Conservation (phyloP, 306 rosid species). For the Trichosanthes truncata region DNA sequence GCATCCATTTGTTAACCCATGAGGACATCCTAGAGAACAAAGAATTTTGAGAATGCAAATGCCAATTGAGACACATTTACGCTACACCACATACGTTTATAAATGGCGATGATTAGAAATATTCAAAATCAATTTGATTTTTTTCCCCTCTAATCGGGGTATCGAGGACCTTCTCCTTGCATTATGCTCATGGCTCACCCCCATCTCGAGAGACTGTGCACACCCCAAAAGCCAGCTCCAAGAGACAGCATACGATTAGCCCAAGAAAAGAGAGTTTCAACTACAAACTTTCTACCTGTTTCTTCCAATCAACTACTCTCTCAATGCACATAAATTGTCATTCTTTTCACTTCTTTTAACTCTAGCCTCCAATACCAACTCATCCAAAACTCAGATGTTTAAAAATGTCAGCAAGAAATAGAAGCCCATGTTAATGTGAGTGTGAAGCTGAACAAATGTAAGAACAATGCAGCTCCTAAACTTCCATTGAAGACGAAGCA, state of each 20-base stretch:
- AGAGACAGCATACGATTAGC: neutral
- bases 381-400: neutral
- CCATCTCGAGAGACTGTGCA: neutral
- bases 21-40: neutral
- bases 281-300: neutral
- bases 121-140: neutral
- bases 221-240: neutral
- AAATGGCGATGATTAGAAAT: neutral
- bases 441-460: neutral
- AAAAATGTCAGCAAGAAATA: neutral
- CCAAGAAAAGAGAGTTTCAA: neutral
- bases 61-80: neutral
- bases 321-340: neutral
- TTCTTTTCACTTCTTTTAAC: neutral
- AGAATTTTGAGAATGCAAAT: neutral
- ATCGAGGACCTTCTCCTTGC: neutral
- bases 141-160: neutral
- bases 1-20: neutral
- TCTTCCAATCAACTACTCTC: neutral
- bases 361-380: conserved; percentile 1
- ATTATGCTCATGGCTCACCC: neutral
- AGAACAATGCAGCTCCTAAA: neutral
- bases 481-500: neutral
- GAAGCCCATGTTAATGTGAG: neutral
- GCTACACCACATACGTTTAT: neutral